Percentiles rank a stretch among this genome's conserved stretches.
Evolutionary conservation across 257 asterid genomes (phyloP).

Genomic region (Solanum acaule): DNA sequence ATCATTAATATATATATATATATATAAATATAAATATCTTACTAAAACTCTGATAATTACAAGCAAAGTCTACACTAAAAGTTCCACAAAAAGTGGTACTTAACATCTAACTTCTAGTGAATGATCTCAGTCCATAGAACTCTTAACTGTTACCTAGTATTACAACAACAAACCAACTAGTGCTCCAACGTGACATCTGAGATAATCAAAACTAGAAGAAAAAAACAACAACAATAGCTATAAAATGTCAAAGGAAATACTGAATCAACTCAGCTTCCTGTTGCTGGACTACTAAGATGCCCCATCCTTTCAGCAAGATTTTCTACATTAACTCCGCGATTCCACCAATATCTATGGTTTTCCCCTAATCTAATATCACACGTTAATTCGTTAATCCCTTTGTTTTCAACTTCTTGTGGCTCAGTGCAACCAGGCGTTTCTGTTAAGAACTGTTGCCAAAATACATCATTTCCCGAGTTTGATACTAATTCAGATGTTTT

Average conservation of each 20-base stretch:
- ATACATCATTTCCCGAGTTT: conserved; percentile 52
- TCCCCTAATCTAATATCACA: conserved; percentile 19
- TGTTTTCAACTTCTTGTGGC: conserved; percentile 30
- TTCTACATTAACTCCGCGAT: conserved; percentile 18
- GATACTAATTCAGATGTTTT: conserved; percentile 12
- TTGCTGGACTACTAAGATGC: conserved; percentile 34
- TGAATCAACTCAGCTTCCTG: conserved; percentile 16
- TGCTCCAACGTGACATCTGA: background rate
- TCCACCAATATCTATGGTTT: conserved; percentile 51
- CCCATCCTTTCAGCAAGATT: conserved; percentile 43
- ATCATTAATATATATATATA: too few relatives aligned
- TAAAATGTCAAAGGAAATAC: background rate
- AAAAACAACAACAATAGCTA: background rate
- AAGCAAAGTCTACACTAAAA: background rate
- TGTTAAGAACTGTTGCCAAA: conserved; percentile 84
- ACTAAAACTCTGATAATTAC: background rate
- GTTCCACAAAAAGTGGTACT: background rate
- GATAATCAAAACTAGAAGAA: background rate
- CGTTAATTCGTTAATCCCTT: conserved; percentile 14
- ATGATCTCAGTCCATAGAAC: background rate
- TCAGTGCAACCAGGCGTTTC: conserved; percentile 46
- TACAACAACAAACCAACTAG: background rate
- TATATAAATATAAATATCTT: background rate
- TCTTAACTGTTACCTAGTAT: background rate
- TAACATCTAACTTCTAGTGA: background rate